Base-by-base conservation (phyloP, 73 alveolate genomes). In the Uronychia binucleata region DNA sequence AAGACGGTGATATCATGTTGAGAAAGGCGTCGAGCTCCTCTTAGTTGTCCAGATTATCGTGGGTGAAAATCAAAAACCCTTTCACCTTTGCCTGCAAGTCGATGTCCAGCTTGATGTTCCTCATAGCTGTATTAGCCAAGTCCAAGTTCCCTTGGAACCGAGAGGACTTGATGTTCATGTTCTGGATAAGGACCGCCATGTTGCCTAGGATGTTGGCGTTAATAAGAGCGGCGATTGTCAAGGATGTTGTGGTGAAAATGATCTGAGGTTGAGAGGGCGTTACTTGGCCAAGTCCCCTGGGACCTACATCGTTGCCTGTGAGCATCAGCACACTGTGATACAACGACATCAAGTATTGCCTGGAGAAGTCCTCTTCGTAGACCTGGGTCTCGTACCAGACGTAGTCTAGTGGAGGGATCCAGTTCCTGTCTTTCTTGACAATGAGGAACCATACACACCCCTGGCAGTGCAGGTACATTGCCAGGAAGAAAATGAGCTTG, bases 291-390 rank as follows among this genome's bases (percentile, higher is more conserved):
- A 58, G 88, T n/a, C 86, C 87, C 28, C 83, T 58, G 11, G 95
- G 95, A 26, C 83, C 79, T 1, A 93, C 80, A 35, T 93, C 97
- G 74, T 87, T 87, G 0, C 97, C 97, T 31, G 87, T 74, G 0
- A 89, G 80, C 91, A 93, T 82, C 60, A 91, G 86, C 26, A 93
- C 91, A 0, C 91, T 87, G 58, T 90, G 86, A 76, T 92, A 88
- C 8, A 90, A 74, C 1, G 90, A 33, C 0, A 77, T 58, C 67
- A 77, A 78, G 59, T 92, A 92, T 58, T 92, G 75, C 58, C 59
- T 31, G 78, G 79, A 29, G 77, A 26, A 27, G 19, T 34, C 34
- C 28, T 75, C 58, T 5, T 67, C 27, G 84, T 35, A 83, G 31
- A 75, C n/a, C 1, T 83, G 27, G 0, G 83, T 74, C 0, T 19